These are phyloP conservation scores for Sequoiadendron giganteum DNA, from an alignment of 75 land plant species.

Conservation along the genomic window DNA sequence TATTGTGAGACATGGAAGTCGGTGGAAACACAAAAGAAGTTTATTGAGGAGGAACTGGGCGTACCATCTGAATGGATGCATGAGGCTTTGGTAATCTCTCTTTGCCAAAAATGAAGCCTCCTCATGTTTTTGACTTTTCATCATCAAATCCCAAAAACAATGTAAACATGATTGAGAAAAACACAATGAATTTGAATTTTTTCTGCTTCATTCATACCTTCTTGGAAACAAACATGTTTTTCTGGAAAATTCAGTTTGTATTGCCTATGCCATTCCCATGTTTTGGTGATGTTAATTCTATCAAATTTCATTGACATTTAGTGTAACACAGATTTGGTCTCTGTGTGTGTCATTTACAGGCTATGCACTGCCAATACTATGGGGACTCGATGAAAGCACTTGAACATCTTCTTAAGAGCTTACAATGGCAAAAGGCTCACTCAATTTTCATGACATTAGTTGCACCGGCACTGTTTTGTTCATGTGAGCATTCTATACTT, in stretches of 20 bases:
- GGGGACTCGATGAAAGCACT: conserved; percentile 69
- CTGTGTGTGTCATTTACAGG: conserved; percentile 54
- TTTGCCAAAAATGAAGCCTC: not conserved
- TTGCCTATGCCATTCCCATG: not conserved
- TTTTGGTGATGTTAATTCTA: not conserved
- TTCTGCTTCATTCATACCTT: not conserved
- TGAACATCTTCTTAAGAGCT: conserved; percentile 71
- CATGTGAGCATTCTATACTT: conserved; percentile 42
- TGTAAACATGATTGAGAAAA: not conserved
- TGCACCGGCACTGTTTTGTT: conserved; percentile 65
- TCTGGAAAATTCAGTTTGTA: conserved; percentile 6
- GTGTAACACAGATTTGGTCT: not conserved
- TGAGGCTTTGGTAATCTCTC: conserved; percentile 79
- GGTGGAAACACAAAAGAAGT: conserved; percentile 58
- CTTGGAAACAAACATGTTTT: not conserved
- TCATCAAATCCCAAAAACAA: not conserved
- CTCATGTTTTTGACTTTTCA: not conserved
- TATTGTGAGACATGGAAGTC: conserved; percentile 89
- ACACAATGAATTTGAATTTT: not conserved
- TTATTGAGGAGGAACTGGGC: conserved; percentile 86
- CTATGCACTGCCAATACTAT: conserved; percentile 66
- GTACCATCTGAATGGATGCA: conserved; percentile 92
- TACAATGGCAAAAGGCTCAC: conserved; percentile 91
- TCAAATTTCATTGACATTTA: not conserved
- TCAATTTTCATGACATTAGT: conserved; percentile 72